Evolutionary conservation across 2,329 filamentous ascomycete species (phyloP), one percentile per base, ranked within the genome.

Genomic region (Cephalotrichum gorgonifer): DNA sequence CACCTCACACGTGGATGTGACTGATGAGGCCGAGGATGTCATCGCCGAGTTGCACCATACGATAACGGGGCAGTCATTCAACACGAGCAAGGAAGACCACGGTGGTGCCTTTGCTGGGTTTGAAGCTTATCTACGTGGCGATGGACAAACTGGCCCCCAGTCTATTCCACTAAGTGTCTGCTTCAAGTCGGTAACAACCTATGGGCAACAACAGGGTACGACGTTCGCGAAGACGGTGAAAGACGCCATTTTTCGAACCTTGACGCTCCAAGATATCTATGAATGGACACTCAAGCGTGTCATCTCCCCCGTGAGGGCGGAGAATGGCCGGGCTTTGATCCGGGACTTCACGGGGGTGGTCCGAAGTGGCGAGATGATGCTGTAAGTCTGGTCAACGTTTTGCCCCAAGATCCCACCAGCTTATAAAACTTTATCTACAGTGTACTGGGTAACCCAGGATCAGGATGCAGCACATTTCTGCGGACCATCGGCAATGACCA

Each of bases 111-210:
- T 39, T 22, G 35, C 35, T 6, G 35, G 35, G 2, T 39, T 39
- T 11, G 35, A 39, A 20, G 35, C 20, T 9, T 39, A 39, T 20
- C 35, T 39, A 3, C 35, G 35, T 20, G 17, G 35, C 35, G 35
- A 39, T 20, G n/a, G 9, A 9, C n/a, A 39, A 20, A 22, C 17
- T 4, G 83, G 80, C 6, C 71, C 73, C 33, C 84, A 85, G 0
- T 76, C 83, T 11, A 91, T 91, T 67, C 86, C 83, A 57, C 78
- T 91, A 11, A 86, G 87, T 2, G 83, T 91, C 1, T 69, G 88
- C 1, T 91, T 83, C 71, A 87, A 84, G 64, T 74, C 86, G 56
- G 70, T 91, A 45, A 88, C 81, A 0, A 86, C 91, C 25, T 82
- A 85, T 61, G 86, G 86, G n/a, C 68, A 81, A 7, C 80, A 81